These are phyloP conservation scores for Coemansia sp. DNA, from an alignment of 192 early-diverging fungal species.

Conservation along the genomic window DNA sequence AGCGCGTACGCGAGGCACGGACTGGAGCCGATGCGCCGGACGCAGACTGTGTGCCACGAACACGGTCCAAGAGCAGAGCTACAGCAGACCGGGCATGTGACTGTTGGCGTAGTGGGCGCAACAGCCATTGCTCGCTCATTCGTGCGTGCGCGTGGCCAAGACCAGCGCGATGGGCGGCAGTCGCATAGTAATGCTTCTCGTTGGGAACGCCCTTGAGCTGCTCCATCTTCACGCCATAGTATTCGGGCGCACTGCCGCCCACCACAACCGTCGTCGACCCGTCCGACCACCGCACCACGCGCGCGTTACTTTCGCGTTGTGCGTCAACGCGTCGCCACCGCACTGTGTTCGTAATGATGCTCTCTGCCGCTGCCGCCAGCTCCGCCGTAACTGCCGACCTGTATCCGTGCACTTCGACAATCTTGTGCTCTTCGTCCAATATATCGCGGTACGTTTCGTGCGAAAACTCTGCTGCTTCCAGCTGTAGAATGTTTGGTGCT, in stretches of 20 bases:
- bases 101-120: conserved; percentile 26
- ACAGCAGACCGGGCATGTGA: conserved; percentile 31
- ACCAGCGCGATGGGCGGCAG: conserved; percentile 28
- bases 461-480: conserved; percentile 42
- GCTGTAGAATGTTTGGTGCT: conserved; percentile 48
- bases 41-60: background rate
- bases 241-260: conserved; percentile 30
- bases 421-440: conserved; percentile 36
- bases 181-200: conserved; percentile 32
- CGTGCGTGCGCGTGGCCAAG: conserved; percentile 45
- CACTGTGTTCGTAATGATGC: conserved; percentile 43
- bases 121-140: conserved; percentile 43
- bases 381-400: conserved; percentile 33
- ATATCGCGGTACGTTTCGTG: conserved; percentile 38
- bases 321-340: conserved; percentile 37
- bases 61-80: conserved; percentile 13
- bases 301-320: conserved; percentile 44
- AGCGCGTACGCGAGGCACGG: conserved; percentile 33
- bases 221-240: conserved; percentile 29
- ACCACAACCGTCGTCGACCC: conserved; percentile 44
- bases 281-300: conserved; percentile 54
- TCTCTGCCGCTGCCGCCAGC: conserved; percentile 40
- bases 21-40: background rate
- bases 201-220: conserved; percentile 16
- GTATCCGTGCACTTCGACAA: conserved; percentile 31